phyloP scores from a whole-genome alignment of 1,139 yeast genomes.

The Spencermartinsiella ligniputridi region DNA sequence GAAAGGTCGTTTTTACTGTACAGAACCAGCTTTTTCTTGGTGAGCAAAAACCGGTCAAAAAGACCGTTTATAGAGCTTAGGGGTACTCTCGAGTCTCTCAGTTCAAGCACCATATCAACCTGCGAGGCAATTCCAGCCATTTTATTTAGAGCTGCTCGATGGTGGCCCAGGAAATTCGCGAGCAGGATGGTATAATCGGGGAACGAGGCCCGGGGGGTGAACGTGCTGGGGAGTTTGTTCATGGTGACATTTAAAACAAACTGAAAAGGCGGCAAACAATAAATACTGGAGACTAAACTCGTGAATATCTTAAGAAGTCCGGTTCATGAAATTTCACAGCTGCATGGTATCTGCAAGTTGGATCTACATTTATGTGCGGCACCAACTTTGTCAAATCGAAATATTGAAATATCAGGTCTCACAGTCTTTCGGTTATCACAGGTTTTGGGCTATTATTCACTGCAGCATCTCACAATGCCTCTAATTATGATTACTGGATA shows the following conservation, averaged over 20 bases:
- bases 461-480: conserved; percentile 79
- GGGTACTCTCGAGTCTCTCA: conserved; percentile 89
- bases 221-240: too few species aligned
- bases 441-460: too few species aligned
- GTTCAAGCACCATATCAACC: conserved; percentile 74
- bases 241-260: too few species aligned
- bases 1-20: conserved; percentile 64
- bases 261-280: too few species aligned
- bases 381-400: too few species aligned
- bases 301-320: too few species aligned
- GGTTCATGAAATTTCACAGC: too few species aligned
- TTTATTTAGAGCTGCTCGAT: conserved; percentile 68
- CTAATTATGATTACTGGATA: conserved; percentile 75
- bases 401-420: too few species aligned
- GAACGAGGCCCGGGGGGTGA: conserved; percentile 34
- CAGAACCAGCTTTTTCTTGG: conserved; percentile 54
- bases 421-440: too few species aligned
- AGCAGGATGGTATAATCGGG: conserved; percentile 68
- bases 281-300: too few species aligned
- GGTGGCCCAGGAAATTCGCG: conserved; percentile 90
- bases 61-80: conserved; percentile 74
- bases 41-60: conserved; percentile 63
- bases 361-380: too few species aligned
- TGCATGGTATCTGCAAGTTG: too few species aligned
- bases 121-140: conserved; percentile 73